Evolutionary conservation across 306 rosid species (phyloP).

Genomic region (Begonia fuchsioides): DNA sequence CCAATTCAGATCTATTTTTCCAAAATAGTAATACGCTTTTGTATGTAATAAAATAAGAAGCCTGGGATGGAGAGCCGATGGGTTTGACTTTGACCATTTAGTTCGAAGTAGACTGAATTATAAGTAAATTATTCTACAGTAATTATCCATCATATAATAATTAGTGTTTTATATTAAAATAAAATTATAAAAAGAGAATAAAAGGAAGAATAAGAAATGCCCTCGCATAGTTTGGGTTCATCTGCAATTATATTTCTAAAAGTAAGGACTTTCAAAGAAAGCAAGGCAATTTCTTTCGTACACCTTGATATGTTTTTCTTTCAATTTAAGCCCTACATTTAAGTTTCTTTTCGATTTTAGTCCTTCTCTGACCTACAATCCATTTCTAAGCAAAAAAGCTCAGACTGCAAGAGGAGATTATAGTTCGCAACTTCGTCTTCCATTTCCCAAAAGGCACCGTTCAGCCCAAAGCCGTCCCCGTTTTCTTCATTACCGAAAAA

Average conservation of each 20-base stretch:
- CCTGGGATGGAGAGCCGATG: too few species aligned
- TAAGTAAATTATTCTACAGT: too few species aligned
- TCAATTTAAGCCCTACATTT: not conserved
- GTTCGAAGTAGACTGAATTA: too few species aligned
- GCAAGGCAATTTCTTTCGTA: not conserved
- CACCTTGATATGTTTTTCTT: constrained; percentile 1
- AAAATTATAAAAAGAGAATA: too few species aligned
- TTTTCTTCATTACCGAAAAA: constrained; percentile 2
- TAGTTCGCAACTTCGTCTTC: constrained; percentile 81
- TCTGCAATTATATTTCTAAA: too few species aligned
- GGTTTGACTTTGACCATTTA: too few species aligned
- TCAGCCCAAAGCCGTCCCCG: constrained; percentile 18
- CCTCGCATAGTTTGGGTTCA: too few species aligned
- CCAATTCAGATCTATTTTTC: not conserved
- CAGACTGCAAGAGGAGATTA: constrained; percentile 50
- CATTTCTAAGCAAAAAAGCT: constrained; percentile 40
- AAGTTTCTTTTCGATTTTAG: not conserved
- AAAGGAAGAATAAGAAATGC: too few species aligned
- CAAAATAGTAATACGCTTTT: not conserved
- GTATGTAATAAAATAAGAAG: not conserved
- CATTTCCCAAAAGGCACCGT: constrained; percentile 63
- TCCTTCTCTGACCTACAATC: not conserved
- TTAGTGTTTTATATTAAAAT: too few species aligned
- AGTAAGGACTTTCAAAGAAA: too few species aligned
- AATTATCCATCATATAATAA: too few species aligned